Percentiles rank a stretch among this genome's conserved stretches.
Evolutionary conservation across 352 stramenopile genomes (phyloP).

Genomic region (Nothophytophthora sp.): DNA sequence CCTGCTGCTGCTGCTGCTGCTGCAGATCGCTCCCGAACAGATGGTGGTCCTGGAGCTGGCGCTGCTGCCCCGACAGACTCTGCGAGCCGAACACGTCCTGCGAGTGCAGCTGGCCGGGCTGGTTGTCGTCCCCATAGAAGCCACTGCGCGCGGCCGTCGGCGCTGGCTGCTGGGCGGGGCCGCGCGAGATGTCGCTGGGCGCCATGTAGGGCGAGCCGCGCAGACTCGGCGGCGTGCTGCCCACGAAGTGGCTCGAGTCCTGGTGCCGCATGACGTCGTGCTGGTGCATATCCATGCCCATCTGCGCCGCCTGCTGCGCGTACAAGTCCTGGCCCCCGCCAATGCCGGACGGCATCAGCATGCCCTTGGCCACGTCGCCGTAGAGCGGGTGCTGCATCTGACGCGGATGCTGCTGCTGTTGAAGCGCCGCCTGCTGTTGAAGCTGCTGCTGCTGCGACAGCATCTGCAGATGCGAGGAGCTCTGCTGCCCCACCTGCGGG

Average conservation of each 20-base stretch:
- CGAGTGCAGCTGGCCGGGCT: conserved; percentile 39
- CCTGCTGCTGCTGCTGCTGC: conserved; percentile 38
- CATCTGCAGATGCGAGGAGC: conserved; percentile 50
- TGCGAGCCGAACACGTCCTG: conserved; percentile 58
- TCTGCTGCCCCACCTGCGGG: conserved; percentile 28
- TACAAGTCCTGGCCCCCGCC: conserved; percentile 48
- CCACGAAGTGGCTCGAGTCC: conserved; percentile 35
- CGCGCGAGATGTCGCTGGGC: conserved; percentile 21
- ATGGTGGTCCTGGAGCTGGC: conserved; percentile 41
- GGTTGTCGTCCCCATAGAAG: conserved; percentile 47
- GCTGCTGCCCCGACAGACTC: conserved; percentile 30
- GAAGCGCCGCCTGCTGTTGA: conserved; percentile 39
- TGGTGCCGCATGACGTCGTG: conserved; percentile 54
- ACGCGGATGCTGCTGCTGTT: conserved; percentile 45
- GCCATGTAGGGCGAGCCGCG: conserved; percentile 25
- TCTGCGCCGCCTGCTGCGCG: conserved; percentile 44
- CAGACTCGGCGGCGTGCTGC: conserved; percentile 12
- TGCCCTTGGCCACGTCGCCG: conserved; percentile 50
- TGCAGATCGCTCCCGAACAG: conserved; percentile 44
- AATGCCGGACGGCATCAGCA: conserved; percentile 46
- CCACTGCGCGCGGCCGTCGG: conserved; percentile 32
- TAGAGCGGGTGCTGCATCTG: conserved; percentile 59
- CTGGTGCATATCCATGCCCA: conserved; percentile 53
- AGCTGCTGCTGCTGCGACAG: conserved; percentile 44
- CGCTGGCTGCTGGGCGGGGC: conserved; percentile 22